phyloP scores from a whole-genome alignment of 257 asterid species.

The Dorcoceras hygrometricum region DNA sequence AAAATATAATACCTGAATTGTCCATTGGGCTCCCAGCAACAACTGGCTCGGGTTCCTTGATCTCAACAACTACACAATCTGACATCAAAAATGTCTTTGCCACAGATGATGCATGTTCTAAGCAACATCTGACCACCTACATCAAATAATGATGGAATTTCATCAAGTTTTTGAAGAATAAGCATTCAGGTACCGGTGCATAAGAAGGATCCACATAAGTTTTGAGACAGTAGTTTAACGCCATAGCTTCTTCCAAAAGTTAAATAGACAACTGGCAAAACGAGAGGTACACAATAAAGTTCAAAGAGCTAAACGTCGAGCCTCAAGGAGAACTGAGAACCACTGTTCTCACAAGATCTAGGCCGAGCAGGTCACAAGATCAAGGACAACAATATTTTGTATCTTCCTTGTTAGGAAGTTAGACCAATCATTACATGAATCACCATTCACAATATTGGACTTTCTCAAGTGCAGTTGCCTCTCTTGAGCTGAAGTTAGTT shows the following conservation, averaged over 20 bases:
- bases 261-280: no score
- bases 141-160: conserved; percentile 4
- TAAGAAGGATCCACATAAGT: not conserved
- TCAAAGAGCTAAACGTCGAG: not conserved
- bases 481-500: not conserved
- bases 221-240: not conserved
- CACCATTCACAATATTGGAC: not conserved
- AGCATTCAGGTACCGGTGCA: not conserved
- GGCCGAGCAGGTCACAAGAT: not conserved
- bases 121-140: conserved; percentile 94
- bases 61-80: conserved; percentile 93
- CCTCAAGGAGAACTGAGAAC: not conserved
- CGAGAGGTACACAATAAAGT: not conserved
- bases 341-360: not conserved
- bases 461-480: not conserved
- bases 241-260: not conserved
- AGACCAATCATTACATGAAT: not conserved
- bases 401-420: not conserved
- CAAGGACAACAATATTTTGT: not conserved
- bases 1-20: conserved; percentile 61
- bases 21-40: conserved; percentile 84
- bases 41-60: conserved; percentile 83
- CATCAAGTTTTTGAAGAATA: not conserved
- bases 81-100: conserved; percentile 98
- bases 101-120: conserved; percentile 94